Evolutionary conservation across 805 yeast genomes (phyloP).

Genomic region (Wickerhamiella australiensis): DNA sequence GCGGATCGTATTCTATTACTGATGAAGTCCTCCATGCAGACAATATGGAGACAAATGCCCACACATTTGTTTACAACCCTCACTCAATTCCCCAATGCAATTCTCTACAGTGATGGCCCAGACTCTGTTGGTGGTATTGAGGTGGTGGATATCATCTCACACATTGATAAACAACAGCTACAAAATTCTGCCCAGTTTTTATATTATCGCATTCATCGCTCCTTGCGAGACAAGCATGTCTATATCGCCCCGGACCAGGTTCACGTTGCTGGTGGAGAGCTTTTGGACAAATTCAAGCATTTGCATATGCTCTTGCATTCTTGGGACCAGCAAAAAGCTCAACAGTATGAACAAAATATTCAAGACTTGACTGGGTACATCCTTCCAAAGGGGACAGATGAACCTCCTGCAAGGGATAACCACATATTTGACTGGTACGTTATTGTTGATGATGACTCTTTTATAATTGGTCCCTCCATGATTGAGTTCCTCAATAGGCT

Average conservation of each 20-base stretch:
- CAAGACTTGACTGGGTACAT: neutral
- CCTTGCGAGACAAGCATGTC: conserved; percentile 20
- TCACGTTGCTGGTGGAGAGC: conserved; percentile 16
- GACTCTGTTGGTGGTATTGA: conserved; percentile 22
- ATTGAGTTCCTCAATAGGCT: conserved; percentile 13
- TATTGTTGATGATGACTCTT: conserved; percentile 16
- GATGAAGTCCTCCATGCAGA: conserved; percentile 20
- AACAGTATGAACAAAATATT: neutral
- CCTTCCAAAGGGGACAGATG: neutral
- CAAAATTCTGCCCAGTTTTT: conserved; percentile 15
- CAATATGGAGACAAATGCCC: conserved; percentile 24
- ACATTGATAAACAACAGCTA: conserved; percentile 11
- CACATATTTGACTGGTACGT: conserved; percentile 20
- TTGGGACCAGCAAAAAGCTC: conserved; percentile 12
- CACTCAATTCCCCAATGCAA: conserved; percentile 19
- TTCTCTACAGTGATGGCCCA: conserved; percentile 21
- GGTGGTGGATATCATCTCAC: conserved; percentile 21
- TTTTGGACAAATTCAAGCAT: conserved; percentile 18
- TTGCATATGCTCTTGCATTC: conserved; percentile 24
- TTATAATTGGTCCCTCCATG: conserved; percentile 15
- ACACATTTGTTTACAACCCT: conserved; percentile 22
- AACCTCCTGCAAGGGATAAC: neutral
- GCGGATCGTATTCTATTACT: conserved; percentile 19
- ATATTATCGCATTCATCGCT: conserved; percentile 20
- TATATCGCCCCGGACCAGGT: conserved; percentile 17